These are phyloP conservation scores for Manihot esculenta DNA, from an alignment of 441 rosid genomes.

Conservation along the genomic window DNA sequence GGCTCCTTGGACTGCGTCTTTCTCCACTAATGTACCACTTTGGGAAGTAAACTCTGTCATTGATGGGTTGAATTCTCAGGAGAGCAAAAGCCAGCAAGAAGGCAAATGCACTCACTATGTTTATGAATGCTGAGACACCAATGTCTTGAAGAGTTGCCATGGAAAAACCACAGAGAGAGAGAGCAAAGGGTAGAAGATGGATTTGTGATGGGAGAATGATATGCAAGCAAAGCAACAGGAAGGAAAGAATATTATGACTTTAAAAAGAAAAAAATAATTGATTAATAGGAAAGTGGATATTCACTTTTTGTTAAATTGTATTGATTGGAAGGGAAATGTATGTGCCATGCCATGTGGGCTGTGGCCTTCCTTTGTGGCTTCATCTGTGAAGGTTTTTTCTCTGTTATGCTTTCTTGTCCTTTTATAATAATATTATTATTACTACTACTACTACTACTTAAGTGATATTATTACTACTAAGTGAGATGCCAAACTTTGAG, in stretches of 20 bases:
- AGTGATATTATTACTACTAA: too few species aligned
- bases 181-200: slow-evolving; percentile 5
- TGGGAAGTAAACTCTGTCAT: slow-evolving; percentile 93
- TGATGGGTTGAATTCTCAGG: slow-evolving; percentile 81
- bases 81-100: slow-evolving; percentile 90
- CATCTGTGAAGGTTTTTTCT: too few species aligned
- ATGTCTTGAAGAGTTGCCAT: slow-evolving; percentile 93
- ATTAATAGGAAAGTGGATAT: background rate
- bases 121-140: slow-evolving; percentile 86
- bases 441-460: too few species aligned
- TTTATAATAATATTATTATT: too few species aligned
- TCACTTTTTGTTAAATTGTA: background rate
- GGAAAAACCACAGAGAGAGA: too few species aligned
- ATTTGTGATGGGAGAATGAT: background rate
- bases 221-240: slow-evolving; percentile 7
- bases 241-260: slow-evolving; percentile 24
- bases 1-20: slow-evolving; percentile 68
- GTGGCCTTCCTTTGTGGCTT: too few species aligned
- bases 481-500: too few species aligned
- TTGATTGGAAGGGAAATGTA: slow-evolving; percentile 9
- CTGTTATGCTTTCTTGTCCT: too few species aligned
- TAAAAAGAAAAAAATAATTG: too few species aligned
- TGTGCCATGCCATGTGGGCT: background rate
- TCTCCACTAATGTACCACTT: slow-evolving; percentile 74
- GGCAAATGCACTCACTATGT: slow-evolving; percentile 68